These are phyloP conservation scores for Paracamarosporium sp. DNA, from an alignment of 2,329 filamentous ascomycete genomes.

Conservation along the genomic window DNA sequence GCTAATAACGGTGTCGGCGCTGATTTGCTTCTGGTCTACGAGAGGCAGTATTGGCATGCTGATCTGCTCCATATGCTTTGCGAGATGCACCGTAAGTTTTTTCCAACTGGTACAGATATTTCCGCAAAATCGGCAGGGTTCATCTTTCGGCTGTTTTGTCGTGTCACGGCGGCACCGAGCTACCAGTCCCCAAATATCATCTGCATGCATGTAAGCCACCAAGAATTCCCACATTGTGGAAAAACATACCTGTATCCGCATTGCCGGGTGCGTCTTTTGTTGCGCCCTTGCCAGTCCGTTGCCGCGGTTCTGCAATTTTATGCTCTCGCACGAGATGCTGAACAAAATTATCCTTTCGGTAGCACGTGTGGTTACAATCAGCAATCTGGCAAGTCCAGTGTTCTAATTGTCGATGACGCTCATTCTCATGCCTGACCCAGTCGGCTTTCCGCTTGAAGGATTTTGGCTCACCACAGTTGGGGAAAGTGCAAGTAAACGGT, in stretches of 20 bases:
- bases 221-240: neutral
- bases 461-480: conserved; percentile 81
- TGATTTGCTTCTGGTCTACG: conserved; percentile 48
- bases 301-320: conserved; percentile 81
- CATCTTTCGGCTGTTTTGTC: conserved; percentile 68
- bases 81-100: conserved; percentile 90
- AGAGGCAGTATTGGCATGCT: conserved; percentile 75
- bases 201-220: conserved; percentile 38
- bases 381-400: conserved; percentile 87
- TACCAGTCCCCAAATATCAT: conserved; percentile 78
- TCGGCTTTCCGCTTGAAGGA: conserved; percentile 96
- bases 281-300: conserved; percentile 67
- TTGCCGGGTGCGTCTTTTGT: conserved; percentile 36
- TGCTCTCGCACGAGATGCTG: conserved; percentile 93
- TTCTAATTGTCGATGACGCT: conserved; percentile 86
- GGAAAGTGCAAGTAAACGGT: conserved; percentile 92
- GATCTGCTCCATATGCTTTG: conserved; percentile 93
- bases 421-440: conserved; percentile 94
- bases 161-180: conserved; percentile 80
- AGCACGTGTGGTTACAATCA: conserved; percentile 83
- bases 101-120: conserved; percentile 86
- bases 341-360: conserved; percentile 88
- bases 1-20: conserved; percentile 46
- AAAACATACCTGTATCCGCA: conserved; percentile 33
- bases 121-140: conserved; percentile 87